phyloP scores from a whole-genome alignment of 1,284 basidiomycete genomes.

The Irpex sp. region DNA sequence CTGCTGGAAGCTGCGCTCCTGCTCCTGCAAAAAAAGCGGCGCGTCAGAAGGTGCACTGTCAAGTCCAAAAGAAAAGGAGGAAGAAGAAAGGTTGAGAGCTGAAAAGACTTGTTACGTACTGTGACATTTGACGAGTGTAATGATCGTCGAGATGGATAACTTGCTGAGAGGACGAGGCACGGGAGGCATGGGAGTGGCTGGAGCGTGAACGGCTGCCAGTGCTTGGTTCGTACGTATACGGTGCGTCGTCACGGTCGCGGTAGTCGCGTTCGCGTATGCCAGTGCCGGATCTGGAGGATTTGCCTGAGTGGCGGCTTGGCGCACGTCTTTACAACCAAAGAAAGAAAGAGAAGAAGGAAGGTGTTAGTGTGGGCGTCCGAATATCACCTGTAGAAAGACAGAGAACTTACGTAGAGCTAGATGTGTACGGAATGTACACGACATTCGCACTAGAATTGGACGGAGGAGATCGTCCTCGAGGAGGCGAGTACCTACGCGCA shows the following conservation, averaged over 20 bases:
- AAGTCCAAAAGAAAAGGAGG: too few species aligned
- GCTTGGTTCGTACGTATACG: slow-evolving; percentile 2
- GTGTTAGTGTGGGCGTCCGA: neutral
- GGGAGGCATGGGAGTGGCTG: slow-evolving; percentile 5
- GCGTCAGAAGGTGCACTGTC: too few species aligned
- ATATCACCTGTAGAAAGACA: too few species aligned
- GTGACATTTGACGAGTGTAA: slow-evolving; percentile 1
- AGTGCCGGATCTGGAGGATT: slow-evolving; percentile 2
- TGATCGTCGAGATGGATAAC: slow-evolving; percentile 9
- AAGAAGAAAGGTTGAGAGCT: too few species aligned
- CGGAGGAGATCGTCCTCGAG: neutral
- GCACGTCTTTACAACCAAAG: too few species aligned
- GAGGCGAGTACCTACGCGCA: neutral
- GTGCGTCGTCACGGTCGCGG: too few species aligned
- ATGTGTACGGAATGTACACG: slow-evolving; percentile 1
- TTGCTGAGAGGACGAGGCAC: neutral
- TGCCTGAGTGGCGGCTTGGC: slow-evolving; percentile 3
- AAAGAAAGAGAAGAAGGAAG: too few species aligned
- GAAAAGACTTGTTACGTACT: neutral
- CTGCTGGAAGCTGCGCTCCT: slow-evolving; percentile 9
- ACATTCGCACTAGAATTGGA: neutral
- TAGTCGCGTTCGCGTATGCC: too few species aligned
- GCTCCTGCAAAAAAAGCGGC: too few species aligned
- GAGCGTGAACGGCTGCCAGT: neutral
- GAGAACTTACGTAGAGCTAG: neutral